phyloP scores from a whole-genome alignment of 345 rosid species.

The Capsella bursapastoris region DNA sequence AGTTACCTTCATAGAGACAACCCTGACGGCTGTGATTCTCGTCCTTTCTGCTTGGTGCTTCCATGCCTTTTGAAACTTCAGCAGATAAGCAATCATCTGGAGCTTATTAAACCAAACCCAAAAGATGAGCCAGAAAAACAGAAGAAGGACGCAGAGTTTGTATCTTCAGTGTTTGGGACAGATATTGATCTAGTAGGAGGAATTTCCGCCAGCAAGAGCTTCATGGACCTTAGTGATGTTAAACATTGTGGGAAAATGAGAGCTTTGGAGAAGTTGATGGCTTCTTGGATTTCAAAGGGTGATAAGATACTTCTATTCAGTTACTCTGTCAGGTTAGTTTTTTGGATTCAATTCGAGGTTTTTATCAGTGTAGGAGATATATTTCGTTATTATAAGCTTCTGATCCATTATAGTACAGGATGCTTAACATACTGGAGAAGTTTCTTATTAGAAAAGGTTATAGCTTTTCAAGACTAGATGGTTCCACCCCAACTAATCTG shows the following conservation, averaged over 20 bases:
- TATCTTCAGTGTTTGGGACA: slow-evolving; percentile 75
- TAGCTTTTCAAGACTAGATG: slow-evolving; percentile 90
- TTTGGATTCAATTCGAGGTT: not conserved
- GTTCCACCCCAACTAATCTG: slow-evolving; percentile 83
- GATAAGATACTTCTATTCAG: slow-evolving; percentile 96
- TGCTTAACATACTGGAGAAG: slow-evolving; percentile 93
- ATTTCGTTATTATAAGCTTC: not conserved
- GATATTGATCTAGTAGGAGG: slow-evolving; percentile 90
- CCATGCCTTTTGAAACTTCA: slow-evolving; percentile 73
- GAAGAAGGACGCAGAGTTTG: slow-evolving; percentile 88
- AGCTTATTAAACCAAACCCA: slow-evolving; percentile 94
- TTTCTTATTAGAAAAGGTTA: slow-evolving; percentile 88
- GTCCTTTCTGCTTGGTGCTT: slow-evolving; percentile 95
- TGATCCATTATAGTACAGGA: slow-evolving; percentile 52
- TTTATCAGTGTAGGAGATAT: not conserved
- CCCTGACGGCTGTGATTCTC: slow-evolving; percentile 93
- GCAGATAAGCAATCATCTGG: slow-evolving; percentile 95
- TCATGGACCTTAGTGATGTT: slow-evolving; percentile 82
- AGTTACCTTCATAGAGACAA: slow-evolving; percentile 79
- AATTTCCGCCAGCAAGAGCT: slow-evolving; percentile 65
- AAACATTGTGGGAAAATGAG: slow-evolving; percentile 95
- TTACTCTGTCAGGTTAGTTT: slow-evolving; percentile 82
- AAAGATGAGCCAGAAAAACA: slow-evolving; percentile 88
- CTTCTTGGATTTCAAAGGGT: slow-evolving; percentile 79
- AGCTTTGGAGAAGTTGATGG: slow-evolving; percentile 79